These are phyloP conservation scores for Saxophila tyrrhenica DNA, from an alignment of 495 filamentous ascomycete genomes.

Conservation along the genomic window DNA sequence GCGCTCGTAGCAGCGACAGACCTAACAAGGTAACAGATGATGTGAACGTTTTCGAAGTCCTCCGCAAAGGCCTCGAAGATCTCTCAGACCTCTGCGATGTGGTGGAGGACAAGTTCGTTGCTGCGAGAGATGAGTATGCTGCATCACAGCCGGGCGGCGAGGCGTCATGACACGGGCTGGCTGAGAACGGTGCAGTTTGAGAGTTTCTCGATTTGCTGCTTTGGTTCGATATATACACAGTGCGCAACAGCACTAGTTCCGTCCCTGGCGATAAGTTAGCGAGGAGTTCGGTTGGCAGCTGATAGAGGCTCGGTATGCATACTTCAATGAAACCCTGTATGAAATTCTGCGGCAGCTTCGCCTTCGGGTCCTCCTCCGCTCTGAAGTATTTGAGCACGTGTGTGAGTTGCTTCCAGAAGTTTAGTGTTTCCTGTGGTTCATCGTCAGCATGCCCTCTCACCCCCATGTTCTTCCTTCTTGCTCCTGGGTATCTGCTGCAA, in stretches of 20 bases:
- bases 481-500: not conserved
- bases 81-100: slow-evolving; percentile 86
- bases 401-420: slow-evolving; percentile 96
- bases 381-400: slow-evolving; percentile 97
- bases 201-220: not conserved
- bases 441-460: not conserved
- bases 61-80: slow-evolving; percentile 82
- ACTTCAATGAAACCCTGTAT: slow-evolving; percentile 89
- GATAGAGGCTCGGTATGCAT: slow-evolving; percentile 12
- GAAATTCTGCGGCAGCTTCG: slow-evolving; percentile 72
- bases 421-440: slow-evolving; percentile 72
- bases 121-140: slow-evolving; percentile 51
- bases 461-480: not conserved
- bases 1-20: not conserved
- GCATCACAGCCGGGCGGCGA: slow-evolving; percentile 22
- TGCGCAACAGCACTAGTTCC: slow-evolving; percentile 14
- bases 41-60: slow-evolving; percentile 66
- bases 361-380: slow-evolving; percentile 70
- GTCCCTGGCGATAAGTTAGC: slow-evolving; percentile 16
- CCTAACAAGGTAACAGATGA: slow-evolving; percentile 44
- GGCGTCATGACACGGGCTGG: not conserved
- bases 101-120: slow-evolving; percentile 72
- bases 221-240: slow-evolving; percentile 16
- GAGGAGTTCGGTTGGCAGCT: slow-evolving; percentile 8
- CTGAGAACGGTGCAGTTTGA: not conserved